These are phyloP conservation scores for Westerdykella sp. DNA, from an alignment of 2,329 filamentous ascomycete species.

Conservation along the genomic window DNA sequence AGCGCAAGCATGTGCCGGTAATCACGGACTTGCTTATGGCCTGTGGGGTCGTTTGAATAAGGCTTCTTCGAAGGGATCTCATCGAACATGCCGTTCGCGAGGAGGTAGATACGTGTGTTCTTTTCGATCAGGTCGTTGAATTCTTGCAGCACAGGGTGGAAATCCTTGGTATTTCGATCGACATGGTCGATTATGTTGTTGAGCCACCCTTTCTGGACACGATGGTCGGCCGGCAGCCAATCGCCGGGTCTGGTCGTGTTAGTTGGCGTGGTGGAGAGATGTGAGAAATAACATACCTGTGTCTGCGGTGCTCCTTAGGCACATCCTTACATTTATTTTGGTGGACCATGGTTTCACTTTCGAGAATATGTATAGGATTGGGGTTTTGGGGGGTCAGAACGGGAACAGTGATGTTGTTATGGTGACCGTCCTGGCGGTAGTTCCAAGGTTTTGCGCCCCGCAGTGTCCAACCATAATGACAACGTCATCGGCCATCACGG, in stretches of 20 bases:
- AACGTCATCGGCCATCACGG: too few species aligned
- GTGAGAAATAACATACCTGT: background rate
- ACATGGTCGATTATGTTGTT: slow-evolving; percentile 50
- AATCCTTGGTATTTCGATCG: slow-evolving; percentile 44
- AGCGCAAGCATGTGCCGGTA: slow-evolving; percentile 61
- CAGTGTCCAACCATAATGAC: too few species aligned
- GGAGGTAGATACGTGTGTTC: slow-evolving; percentile 59
- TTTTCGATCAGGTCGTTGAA: slow-evolving; percentile 61
- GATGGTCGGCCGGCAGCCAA: slow-evolving; percentile 61
- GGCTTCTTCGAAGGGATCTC: slow-evolving; percentile 57
- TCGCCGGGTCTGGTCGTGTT: slow-evolving; percentile 23
- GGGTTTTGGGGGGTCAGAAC: too few species aligned
- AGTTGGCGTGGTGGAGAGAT: background rate
- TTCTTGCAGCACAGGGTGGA: slow-evolving; percentile 57
- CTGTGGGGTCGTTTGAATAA: slow-evolving; percentile 57
- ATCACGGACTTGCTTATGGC: slow-evolving; percentile 54
- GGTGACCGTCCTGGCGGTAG: too few species aligned
- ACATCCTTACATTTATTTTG: background rate
- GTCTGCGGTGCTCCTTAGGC: background rate
- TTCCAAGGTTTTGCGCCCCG: too few species aligned
- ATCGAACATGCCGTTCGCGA: slow-evolving; percentile 61
- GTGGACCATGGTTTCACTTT: background rate
- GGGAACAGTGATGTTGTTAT: too few species aligned
- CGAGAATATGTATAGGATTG: too few species aligned
- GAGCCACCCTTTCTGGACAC: slow-evolving; percentile 60